Percentiles rank a stretch among this genome's conserved stretches.
These are phyloP conservation scores for Sclerotinia sclerotiorum DNA, from an alignment of 2,329 filamentous ascomycete species.

Conservation along the genomic window DNA sequence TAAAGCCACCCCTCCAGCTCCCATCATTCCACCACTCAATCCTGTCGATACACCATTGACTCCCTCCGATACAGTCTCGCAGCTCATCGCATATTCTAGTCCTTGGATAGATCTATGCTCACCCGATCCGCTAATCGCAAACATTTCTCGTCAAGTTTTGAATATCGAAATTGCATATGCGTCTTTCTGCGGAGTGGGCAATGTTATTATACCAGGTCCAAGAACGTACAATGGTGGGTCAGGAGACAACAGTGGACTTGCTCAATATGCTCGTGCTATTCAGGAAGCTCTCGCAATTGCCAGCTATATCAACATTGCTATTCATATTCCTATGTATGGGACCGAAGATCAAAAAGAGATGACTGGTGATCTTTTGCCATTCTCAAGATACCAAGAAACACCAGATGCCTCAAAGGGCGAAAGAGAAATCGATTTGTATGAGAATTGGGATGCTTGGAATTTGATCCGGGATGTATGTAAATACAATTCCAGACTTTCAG, in stretches of 20 bases:
- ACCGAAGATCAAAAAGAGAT: conserved; percentile 55
- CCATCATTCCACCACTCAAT: conserved; percentile 66
- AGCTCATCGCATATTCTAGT: conserved; percentile 77
- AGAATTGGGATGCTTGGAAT: conserved; percentile 93
- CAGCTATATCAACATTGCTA: conserved; percentile 73
- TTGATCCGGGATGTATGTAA: conserved; percentile 79
- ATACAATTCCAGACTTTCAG: conserved; percentile 76
- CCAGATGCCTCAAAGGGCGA: conserved; percentile 43
- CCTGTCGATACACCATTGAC: conserved; percentile 76
- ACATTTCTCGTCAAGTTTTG: conserved; percentile 84
- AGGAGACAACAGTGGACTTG: conserved; percentile 52
- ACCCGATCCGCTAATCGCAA: conserved; percentile 75
- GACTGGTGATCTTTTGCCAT: conserved; percentile 38
- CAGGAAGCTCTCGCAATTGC: conserved; percentile 75
- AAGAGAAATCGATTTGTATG: conserved; percentile 65
- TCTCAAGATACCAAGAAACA: conserved; percentile 39
- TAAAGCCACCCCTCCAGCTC: conserved; percentile 52
- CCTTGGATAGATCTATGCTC: conserved; percentile 92
- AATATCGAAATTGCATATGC: conserved; percentile 92
- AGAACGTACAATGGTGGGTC: conserved; percentile 55
- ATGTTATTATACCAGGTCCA: conserved; percentile 79
- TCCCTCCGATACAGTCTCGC: conserved; percentile 66
- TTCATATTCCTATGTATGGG: conserved; percentile 82
- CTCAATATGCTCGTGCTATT: conserved; percentile 81
- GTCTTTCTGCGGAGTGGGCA: conserved; percentile 87